Evolutionary conservation across 495 filamentous ascomycete species (phyloP), one percentile per base, ranked within the genome.

Genomic region (Penicillium steckii): DNA sequence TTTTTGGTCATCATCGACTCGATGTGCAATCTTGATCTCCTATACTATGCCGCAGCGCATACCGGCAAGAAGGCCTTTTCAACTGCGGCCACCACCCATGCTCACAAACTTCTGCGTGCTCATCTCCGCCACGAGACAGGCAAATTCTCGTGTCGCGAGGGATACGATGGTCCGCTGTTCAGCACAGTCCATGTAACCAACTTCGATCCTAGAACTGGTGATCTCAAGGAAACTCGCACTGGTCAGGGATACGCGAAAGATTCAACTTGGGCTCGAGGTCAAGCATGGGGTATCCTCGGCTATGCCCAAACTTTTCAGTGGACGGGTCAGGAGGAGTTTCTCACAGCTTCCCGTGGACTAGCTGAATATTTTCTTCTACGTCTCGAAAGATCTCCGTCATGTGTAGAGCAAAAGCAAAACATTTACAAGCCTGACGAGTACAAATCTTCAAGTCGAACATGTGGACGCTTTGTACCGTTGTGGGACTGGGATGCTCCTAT

Each of bases 1-100:
- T 70, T 72, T 27, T 38, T 71, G 7, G 66, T 78, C 32, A 78
- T 78, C 43, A 71, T 78, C 43, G 75, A 76, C 53, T 74, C 69
- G 46, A 73, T 76, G 68, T 52, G 42, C 18, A 71, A 78, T 47
- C 53, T 76, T 4, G 73, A 72, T 24, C 46, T 78, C 15, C 59
- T 78, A 1, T 78, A 64, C 50, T 78, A 71, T 48, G 73, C 71
- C 2, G 59, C 72, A 1, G 51, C 65, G 13, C 64, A 74, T 25
- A 60, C 60, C 12, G 45, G 50, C 2, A 59, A 67, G 46, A 23
- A 26, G 10, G 43, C 33, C 1, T 60, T 73, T n/a, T 50, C 46
- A 0, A 42, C 53, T 4, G 66, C 74, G 7, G 73, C 74, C 2
- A 66, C 65, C 6, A 30, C 59, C 9, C 74, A 76, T 35, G 71